These are phyloP conservation scores for Knoxia roxburghii DNA, from an alignment of 257 asterid genomes.

Conservation along the genomic window DNA sequence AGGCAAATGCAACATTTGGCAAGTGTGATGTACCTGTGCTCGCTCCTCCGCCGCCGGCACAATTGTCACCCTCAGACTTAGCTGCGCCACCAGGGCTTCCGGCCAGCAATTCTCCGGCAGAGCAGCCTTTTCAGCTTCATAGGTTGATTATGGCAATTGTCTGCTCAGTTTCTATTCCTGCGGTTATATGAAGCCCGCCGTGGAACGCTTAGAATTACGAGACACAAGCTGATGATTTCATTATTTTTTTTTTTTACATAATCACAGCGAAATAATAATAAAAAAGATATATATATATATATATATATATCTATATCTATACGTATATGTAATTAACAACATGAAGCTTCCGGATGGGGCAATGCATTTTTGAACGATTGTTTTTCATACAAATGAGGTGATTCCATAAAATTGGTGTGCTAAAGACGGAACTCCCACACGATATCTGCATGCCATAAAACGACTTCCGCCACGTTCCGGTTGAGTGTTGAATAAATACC, in stretches of 20 bases:
- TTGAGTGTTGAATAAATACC: too few species aligned
- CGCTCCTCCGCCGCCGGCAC: conserved; percentile 91
- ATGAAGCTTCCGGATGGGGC: background rate
- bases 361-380: background rate
- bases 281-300: too few species aligned
- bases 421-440: background rate
- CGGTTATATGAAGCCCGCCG: background rate
- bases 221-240: background rate
- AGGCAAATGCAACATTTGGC: conserved; percentile 49
- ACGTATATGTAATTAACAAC: too few species aligned
- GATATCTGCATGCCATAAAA: conserved; percentile 9
- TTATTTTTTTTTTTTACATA: background rate
- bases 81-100: conserved; percentile 14
- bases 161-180: conserved; percentile 16
- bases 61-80: conserved; percentile 17
- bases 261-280: background rate
- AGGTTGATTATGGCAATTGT: conserved; percentile 36
- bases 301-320: too few species aligned
- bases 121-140: conserved; percentile 29
- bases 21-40: conserved; percentile 63
- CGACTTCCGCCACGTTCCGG: too few species aligned
- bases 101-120: conserved; percentile 25
- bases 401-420: background rate
- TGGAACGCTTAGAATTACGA: background rate
- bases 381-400: conserved; percentile 9